Base-by-base conservation (phyloP, 2,329 filamentous ascomycete genomes). In the Calonectria crousiana region DNA sequence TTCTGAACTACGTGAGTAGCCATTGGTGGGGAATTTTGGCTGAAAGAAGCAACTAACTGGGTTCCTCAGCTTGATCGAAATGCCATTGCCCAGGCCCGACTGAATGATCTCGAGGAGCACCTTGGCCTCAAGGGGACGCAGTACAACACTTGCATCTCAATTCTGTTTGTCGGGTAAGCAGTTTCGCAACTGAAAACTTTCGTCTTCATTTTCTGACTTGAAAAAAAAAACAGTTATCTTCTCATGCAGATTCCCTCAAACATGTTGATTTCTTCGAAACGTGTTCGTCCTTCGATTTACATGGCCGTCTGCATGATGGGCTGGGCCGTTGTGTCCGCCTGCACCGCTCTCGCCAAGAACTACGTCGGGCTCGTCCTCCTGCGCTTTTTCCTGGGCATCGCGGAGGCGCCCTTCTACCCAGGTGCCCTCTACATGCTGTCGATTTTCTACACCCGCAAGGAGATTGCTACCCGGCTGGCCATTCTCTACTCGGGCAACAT, bases 1-100 rank as follows among this genome's bases (percentile, higher is more conserved):
- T 84, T n/a, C 77, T 85, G 34, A 84, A 84, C 62, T 84, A 84
- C 52, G 82, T 84, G 49, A 58, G 82, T 73, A 0, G 4, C 1
- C 38, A 18, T 26, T 18, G 2, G 0, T 1, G 8, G 5, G 6
- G 3, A 0, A 16, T 0, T 0, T n/a, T 9, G 1, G 3, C 4
- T 1, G 14, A 30, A 26, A 32, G 8, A 26, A 32, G 8, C 26
- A 51, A 18, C 6, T 67, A 11, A 62, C n/a, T 41, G 52, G 52
- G 13, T 0, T 18, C n/a, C 6, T 4, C 36, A 84, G 80, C 81
- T 88, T n/a, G 88, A 90, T 75, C 83, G 88, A 20, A 90, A 89
- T 71, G 89, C 91, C 56, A 90, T 92, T 77, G 90, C 90, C 3
- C 88, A 90, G 28, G 90, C 90, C 4, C 85, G 87, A 26, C 79